Percentiles rank a stretch among this genome's conserved stretches.
These are phyloP conservation scores for Aspergillus quadrilineatus DNA, from an alignment of 2,329 filamentous ascomycete genomes.

Conservation along the genomic window DNA sequence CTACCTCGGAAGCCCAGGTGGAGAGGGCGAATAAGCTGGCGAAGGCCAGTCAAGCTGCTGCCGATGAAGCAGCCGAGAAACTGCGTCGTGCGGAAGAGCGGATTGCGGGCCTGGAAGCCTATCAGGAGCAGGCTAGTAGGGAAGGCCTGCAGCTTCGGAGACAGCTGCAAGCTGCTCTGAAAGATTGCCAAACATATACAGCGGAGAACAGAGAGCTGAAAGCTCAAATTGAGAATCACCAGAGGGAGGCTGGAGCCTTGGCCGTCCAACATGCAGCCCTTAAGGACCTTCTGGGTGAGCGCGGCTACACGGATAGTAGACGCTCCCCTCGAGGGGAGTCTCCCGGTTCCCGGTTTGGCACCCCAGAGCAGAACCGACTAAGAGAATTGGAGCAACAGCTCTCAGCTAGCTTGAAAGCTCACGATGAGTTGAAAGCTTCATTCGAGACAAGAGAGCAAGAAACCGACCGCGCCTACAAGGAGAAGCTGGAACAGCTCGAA, in stretches of 20 bases:
- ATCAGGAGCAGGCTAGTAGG: constrained; percentile 93
- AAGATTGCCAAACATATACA: constrained; percentile 79
- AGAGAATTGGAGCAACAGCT: constrained; percentile 88
- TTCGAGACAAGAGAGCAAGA: constrained; percentile 81
- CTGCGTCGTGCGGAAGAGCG: constrained; percentile 90
- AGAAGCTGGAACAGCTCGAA: constrained; percentile 89
- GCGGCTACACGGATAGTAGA: constrained; percentile 69
- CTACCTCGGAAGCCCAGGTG: constrained; percentile 76
- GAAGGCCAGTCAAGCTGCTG: constrained; percentile 84
- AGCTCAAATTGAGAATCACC: constrained; percentile 77
- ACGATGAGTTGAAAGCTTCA: constrained; percentile 78
- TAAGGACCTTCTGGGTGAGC: constrained; percentile 87
- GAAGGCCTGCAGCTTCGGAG: constrained; percentile 87
- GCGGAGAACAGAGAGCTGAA: constrained; percentile 78
- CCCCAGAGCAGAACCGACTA: constrained; percentile 75
- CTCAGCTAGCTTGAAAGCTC: constrained; percentile 69
- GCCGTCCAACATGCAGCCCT: constrained; percentile 88
- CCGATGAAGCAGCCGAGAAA: constrained; percentile 82
- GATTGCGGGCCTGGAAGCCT: constrained; percentile 92
- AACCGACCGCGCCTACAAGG: constrained; percentile 83
- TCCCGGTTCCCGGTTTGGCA: constrained; percentile 71
- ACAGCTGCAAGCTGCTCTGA: constrained; percentile 80
- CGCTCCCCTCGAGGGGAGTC: constrained; percentile 71
- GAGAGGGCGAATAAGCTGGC: constrained; percentile 75
- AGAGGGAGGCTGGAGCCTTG: constrained; percentile 91